These are phyloP conservation scores for Penicillium sp. DNA, from an alignment of 2,329 filamentous ascomycete genomes.

Conservation along the genomic window DNA sequence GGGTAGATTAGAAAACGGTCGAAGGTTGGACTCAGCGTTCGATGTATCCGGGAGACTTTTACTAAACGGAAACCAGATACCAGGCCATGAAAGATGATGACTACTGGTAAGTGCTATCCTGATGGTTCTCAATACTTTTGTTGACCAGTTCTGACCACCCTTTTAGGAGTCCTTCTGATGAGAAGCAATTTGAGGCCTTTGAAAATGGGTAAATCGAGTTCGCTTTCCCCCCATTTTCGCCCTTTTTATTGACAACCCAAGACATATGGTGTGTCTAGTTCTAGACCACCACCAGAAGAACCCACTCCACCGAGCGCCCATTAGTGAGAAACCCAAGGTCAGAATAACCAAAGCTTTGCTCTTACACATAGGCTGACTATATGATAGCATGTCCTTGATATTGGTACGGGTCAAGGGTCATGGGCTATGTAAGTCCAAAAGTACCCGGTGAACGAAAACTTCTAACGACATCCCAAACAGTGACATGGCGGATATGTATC, in stretches of 20 bases:
- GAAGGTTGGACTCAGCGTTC: conserved; percentile 6
- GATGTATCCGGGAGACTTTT: background rate
- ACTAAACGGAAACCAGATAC: conserved; percentile 10
- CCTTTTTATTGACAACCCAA: background rate
- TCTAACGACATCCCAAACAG: conserved; percentile 1
- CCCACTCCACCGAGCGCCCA: conserved; percentile 13
- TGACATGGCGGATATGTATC: conserved; percentile 17
- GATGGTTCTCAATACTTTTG: too few relatives aligned
- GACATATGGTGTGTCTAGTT: conserved; percentile 18
- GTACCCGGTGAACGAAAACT: background rate
- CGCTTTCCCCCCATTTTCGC: background rate
- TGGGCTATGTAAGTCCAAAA: conserved; percentile 16
- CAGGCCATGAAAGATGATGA: conserved; percentile 19
- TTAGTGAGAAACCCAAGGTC: conserved; percentile 13
- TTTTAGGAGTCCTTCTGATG: conserved; percentile 18
- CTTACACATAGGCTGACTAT: background rate
- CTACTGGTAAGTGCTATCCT: conserved; percentile 11
- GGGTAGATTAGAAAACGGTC: conserved; percentile 16
- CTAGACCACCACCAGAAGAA: conserved; percentile 16
- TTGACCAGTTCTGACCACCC: background rate
- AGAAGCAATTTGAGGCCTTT: conserved; percentile 21
- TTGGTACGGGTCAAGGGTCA: conserved; percentile 18
- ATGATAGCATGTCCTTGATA: conserved; percentile 16
- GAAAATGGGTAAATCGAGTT: conserved; percentile 13
- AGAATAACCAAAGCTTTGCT: background rate